These are phyloP conservation scores for Sclerotinia glacialis DNA, from an alignment of 2,329 filamentous ascomycete genomes.

Conservation along the genomic window DNA sequence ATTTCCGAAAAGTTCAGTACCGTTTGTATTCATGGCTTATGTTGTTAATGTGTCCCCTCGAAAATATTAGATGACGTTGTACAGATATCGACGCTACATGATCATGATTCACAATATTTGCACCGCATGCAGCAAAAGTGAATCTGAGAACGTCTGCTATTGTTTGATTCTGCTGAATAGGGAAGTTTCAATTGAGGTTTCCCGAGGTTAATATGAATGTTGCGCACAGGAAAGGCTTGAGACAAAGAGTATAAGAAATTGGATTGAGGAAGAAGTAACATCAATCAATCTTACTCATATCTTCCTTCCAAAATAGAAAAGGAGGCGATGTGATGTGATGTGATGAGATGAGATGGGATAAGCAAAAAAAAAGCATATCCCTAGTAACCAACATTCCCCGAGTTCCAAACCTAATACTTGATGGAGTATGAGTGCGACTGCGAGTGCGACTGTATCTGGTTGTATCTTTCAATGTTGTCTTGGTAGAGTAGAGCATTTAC, in stretches of 20 bases:
- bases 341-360: not conserved
- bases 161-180: not conserved
- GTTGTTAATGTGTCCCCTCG: constrained; percentile 2
- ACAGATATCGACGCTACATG: constrained; percentile 13
- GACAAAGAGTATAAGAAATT: not conserved
- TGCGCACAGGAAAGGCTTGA: not conserved
- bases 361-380: not conserved
- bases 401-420: too few species aligned
- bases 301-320: not conserved
- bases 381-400: constrained; percentile 1
- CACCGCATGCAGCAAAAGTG: constrained; percentile 12
- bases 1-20: constrained; percentile 6
- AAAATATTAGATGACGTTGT: not conserved
- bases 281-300: constrained; percentile 12
- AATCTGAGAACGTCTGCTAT: constrained; percentile 10
- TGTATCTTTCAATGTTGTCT: not conserved
- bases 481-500: too few species aligned
- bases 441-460: not conserved
- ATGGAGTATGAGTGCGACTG: not conserved
- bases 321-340: not conserved
- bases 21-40: constrained; percentile 14
- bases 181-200: constrained; percentile 1
- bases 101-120: constrained; percentile 3
- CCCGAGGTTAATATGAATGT: constrained; percentile 3
- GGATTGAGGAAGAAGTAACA: not conserved